These are phyloP conservation scores for Cicer yamashitae DNA, from an alignment of 306 rosid species.

Conservation along the genomic window DNA sequence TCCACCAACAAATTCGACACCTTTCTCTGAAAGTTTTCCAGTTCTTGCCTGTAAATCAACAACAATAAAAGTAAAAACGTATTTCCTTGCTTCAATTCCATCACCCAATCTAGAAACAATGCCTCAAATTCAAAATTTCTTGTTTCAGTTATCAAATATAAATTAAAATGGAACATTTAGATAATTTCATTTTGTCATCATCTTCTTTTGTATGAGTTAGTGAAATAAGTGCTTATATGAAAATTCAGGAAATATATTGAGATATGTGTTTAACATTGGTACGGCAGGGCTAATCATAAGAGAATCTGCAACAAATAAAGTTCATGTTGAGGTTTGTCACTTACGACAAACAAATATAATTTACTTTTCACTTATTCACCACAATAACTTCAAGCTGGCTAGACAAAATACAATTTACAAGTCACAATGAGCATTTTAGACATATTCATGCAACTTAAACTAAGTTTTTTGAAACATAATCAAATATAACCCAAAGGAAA, in stretches of 20 bases:
- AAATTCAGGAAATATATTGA: slow-evolving; percentile 34
- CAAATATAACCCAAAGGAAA: slow-evolving; percentile 30
- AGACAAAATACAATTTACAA: slow-evolving; percentile 27
- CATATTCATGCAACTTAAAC: slow-evolving; percentile 33
- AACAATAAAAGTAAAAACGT: slow-evolving; percentile 39
- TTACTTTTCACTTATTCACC: background rate
- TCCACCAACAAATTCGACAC: slow-evolving; percentile 82
- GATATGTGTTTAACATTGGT: slow-evolving; percentile 10
- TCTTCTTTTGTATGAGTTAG: background rate
- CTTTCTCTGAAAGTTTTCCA: slow-evolving; percentile 79
- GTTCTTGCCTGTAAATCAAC: slow-evolving; percentile 69
- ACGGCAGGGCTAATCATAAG: background rate
- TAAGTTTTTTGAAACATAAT: slow-evolving; percentile 25
- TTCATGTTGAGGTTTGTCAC: slow-evolving; percentile 21
- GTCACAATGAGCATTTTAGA: slow-evolving; percentile 19
- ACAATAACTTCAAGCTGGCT: slow-evolving; percentile 22
- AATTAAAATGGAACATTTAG: slow-evolving; percentile 18
- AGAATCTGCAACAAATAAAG: background rate
- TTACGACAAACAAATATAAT: slow-evolving; percentile 1
- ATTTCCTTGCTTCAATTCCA: slow-evolving; percentile 37
- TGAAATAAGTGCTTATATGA: slow-evolving; percentile 35
- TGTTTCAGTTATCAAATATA: slow-evolving; percentile 34
- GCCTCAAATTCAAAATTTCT: slow-evolving; percentile 6
- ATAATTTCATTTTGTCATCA: slow-evolving; percentile 6
- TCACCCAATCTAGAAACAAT: slow-evolving; percentile 20